phyloP scores from a whole-genome alignment of 768 basidiomycete species.

The Boletus pseudopeckii region DNA sequence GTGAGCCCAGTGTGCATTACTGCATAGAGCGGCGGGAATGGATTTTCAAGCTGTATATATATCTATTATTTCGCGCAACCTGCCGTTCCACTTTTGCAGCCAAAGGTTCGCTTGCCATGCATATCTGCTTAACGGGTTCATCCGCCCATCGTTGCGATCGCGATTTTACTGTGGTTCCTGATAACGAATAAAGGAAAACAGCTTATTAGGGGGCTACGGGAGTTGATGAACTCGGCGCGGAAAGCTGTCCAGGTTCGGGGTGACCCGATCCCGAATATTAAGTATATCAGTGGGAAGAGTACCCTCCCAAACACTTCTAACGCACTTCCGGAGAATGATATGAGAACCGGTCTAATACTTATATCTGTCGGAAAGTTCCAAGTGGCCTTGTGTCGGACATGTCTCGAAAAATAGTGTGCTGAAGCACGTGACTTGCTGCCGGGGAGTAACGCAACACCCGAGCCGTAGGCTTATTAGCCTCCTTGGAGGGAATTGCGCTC shows the following conservation, averaged over 20 bases:
- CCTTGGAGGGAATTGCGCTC: background rate
- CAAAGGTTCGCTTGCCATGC: background rate
- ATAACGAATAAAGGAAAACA: background rate
- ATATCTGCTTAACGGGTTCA: background rate
- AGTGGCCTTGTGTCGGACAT: too few relatives aligned
- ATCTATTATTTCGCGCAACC: slow-evolving; percentile 2
- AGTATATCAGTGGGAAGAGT: background rate
- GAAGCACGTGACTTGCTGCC: slow-evolving; percentile 14
- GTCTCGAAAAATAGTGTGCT: too few relatives aligned
- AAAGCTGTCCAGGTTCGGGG: background rate
- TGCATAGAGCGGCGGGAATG: slow-evolving; percentile 5
- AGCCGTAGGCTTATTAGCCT: background rate
- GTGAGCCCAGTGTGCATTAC: background rate
- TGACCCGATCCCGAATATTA: background rate
- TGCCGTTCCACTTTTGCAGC: background rate
- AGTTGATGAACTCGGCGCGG: background rate
- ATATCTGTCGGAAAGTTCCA: too few relatives aligned
- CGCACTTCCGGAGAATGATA: background rate
- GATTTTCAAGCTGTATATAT: slow-evolving; percentile 2
- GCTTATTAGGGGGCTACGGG: too few relatives aligned
- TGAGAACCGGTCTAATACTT: too few relatives aligned
- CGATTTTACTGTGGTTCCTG: background rate
- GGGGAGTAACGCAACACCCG: background rate
- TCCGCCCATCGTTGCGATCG: background rate
- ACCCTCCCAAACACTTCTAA: background rate